Evolutionary conservation across 2,329 filamentous ascomycete species (phyloP), one percentile per base, ranked within the genome.

Genomic region (Davidsoniella neocaledoniae): DNA sequence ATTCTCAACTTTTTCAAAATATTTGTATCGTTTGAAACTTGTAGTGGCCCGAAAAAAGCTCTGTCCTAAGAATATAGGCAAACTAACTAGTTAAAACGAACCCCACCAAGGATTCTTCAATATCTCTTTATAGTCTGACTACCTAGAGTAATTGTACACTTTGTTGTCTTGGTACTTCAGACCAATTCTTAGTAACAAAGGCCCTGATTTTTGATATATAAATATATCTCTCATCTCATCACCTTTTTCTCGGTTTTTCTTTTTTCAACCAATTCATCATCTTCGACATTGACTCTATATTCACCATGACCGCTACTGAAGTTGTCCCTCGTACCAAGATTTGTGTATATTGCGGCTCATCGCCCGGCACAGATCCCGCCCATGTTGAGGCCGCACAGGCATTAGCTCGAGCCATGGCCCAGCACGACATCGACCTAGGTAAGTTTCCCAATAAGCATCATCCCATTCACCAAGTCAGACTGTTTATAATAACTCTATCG

Each of bases 291-390:
- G 3, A 37, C 45, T 55, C 50, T 5, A 23, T 23, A 23, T 23
- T 4, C 8, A 33, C 12, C 8, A 33, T 33, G 29, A 33, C 29
- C 12, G 12, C 29, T 33, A 12, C 29, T 12, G 8, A 33, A 33
- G 29, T 33, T 25, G 44, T 37, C 26, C 60, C 64, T 46, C 67
- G 64, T 55, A 68, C 82, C 53, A 85, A 85, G 56, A 82, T 95
- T 62, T 94, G 86, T 64, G 90, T 96, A 57, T 96, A 94, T 74
- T 96, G 91, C 69, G 91, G 90, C 61, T 78, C 91, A 48, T 81
- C 77, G 7, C 64, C 74, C 14, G 91, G 91, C 46, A 78, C 71
- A 47, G 81, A 77, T 54, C 79, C 85, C 12, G 73, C 72, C 4
- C 86, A 95, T 64, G 66, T 93, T 59, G 78, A 80, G 62, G 80